phyloP scores from a whole-genome alignment of 176 grass and related monocot genomes.

The Musa itinerans region DNA sequence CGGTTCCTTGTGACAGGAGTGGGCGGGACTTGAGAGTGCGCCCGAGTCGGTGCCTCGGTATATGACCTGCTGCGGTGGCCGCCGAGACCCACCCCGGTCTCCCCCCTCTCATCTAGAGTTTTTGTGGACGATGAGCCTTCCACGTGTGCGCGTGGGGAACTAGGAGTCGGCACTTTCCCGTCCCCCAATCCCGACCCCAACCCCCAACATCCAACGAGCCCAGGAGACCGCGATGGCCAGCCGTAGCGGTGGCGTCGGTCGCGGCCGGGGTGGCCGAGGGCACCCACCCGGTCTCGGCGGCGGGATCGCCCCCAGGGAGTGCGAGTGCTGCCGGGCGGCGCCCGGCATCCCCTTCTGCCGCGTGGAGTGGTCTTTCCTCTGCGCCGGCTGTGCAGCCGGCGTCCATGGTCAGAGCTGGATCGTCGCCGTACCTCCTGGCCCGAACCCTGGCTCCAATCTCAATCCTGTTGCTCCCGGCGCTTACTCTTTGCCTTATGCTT shows the following conservation, averaged over 20 bases:
- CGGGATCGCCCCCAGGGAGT: conserved; percentile 15
- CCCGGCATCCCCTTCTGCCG: conserved; percentile 41
- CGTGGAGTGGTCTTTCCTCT: conserved; percentile 49
- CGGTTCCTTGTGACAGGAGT: too few relatives aligned
- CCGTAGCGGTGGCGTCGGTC: not conserved
- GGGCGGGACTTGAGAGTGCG: too few relatives aligned
- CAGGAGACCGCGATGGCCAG: not conserved
- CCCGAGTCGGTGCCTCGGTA: too few relatives aligned
- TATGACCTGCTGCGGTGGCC: too few relatives aligned
- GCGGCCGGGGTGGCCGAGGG: not conserved
- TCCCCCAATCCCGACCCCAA: not conserved
- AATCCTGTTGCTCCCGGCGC: not conserved
- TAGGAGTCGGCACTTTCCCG: not conserved
- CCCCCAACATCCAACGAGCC: not conserved
- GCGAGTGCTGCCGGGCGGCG: conserved; percentile 27
- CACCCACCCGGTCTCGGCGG: not conserved
- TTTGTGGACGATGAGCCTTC: not conserved
- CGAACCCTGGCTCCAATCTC: not conserved
- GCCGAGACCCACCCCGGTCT: not conserved
- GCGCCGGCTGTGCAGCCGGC: conserved; percentile 30
- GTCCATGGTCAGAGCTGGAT: conserved; percentile 42
- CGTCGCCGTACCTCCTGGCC: conserved; percentile 30
- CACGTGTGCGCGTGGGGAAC: not conserved
- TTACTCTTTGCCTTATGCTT: not conserved
- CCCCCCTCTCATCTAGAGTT: not conserved